Evolutionary conservation across 345 rosid genomes (phyloP).

Genomic region (Linum usitatissimum): DNA sequence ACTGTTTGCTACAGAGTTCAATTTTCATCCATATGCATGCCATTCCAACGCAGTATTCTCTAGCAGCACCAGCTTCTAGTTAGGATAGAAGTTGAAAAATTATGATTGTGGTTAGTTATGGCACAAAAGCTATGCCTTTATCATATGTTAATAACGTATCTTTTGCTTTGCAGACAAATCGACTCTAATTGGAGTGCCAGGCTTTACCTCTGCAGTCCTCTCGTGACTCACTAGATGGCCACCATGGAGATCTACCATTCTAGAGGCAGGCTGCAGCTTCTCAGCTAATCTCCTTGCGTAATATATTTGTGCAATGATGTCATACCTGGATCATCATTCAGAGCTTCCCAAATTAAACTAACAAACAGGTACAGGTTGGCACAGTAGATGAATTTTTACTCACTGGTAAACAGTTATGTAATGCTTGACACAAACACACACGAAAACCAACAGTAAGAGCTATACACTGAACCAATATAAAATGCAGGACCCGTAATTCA

Average conservation of each 20-base stretch:
- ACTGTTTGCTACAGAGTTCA: neutral
- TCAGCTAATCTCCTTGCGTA: conserved; percentile 77
- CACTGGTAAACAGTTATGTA: neutral
- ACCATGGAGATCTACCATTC: conserved; percentile 91
- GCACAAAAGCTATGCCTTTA: neutral
- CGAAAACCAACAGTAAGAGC: too few species aligned
- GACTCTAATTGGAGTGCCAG: neutral
- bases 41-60: too few species aligned
- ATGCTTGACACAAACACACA: too few species aligned
- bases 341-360: conserved; percentile 14
- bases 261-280: conserved; percentile 70
- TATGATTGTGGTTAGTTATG: neutral
- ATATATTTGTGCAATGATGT: conserved; percentile 82
- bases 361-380: conserved; percentile 4
- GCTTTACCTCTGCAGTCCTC: conserved; percentile 73
- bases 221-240: conserved; percentile 97
- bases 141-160: neutral
- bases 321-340: conserved; percentile 44
- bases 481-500: too few species aligned
- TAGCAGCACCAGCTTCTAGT: neutral
- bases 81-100: too few species aligned
- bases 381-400: neutral
- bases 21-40: neutral
- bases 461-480: too few species aligned
- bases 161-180: neutral